These are phyloP conservation scores for Schwanniomyces polymorphus DNA, from an alignment of 805 yeast species.

Conservation along the genomic window DNA sequence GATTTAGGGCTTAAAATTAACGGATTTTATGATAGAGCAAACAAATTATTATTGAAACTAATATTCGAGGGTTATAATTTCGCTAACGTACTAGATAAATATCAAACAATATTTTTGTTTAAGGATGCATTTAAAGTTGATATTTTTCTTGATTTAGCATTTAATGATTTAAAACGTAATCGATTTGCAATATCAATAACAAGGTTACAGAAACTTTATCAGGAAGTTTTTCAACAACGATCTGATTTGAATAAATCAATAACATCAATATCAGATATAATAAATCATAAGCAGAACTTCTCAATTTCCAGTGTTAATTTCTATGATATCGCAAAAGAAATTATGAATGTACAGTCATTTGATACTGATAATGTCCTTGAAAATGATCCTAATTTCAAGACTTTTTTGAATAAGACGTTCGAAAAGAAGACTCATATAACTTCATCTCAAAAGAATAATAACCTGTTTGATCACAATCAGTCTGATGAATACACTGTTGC, in stretches of 20 bases:
- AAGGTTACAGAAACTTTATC: constrained; percentile 22
- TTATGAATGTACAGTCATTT: constrained; percentile 53
- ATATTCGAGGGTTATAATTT: constrained; percentile 63
- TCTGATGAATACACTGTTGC: constrained; percentile 46
- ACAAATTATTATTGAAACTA: constrained; percentile 55
- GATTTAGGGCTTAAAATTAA: constrained; percentile 57
- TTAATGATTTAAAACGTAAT: constrained; percentile 52
- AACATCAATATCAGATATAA: constrained; percentile 6
- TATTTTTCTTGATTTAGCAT: constrained; percentile 50
- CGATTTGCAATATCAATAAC: constrained; percentile 30
- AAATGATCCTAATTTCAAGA: constrained; percentile 39
- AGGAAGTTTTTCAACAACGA: constrained; percentile 11
- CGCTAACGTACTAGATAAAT: constrained; percentile 39
- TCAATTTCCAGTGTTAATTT: constrained; percentile 47
- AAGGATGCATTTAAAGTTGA: constrained; percentile 52
- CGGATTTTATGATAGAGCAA: constrained; percentile 67
- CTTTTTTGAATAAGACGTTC: constrained; percentile 45
- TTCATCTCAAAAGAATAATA: constrained; percentile 9
- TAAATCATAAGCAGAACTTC: constrained; percentile 21
- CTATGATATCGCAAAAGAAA: constrained; percentile 45
- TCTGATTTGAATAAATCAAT: background rate
- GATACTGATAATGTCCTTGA: constrained; percentile 53
- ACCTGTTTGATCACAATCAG: constrained; percentile 21
- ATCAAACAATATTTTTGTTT: constrained; percentile 61
- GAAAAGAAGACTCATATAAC: constrained; percentile 15